Base-by-base conservation (phyloP, 192 early-diverging fungal genomes). In the Gigaspora rosea region DNA sequence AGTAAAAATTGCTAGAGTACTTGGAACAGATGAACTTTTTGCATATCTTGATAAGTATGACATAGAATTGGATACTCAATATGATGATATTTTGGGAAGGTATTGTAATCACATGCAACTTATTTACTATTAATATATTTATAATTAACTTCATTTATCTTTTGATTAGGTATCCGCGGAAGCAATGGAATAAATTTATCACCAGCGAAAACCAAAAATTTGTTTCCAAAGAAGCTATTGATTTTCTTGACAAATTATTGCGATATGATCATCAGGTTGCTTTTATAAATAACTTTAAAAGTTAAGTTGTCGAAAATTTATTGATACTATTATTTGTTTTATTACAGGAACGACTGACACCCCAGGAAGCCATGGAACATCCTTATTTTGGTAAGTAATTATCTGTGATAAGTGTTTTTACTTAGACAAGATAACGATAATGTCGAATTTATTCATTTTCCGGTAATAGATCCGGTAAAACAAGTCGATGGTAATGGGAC, bases 1-100 rank as follows among this genome's bases (percentile, higher is more conserved):
- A 77, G 97, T 99, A 65, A 96, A 96, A 84, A 99, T 99, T 82
- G 96, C 96, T 64, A 95, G 95, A 80, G 96, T 99, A 6, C 87
- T 99, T 64, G 97, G 97, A 7, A 99, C 97, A 35, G 96, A 99
- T 78, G 96, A 97, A 46, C 86, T 99, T 64, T 90, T 92, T 78
- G 88, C 88, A 35, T 99, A 99, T 79, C 79, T 97, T 73, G 93
- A 96, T 78, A 98, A 98, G 83, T 99, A 99, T 84, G 92, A 95
- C 70, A 93, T 99, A 81, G 90, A 92, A 77, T 87, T 98, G 72
- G 94, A 95, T 83, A 85, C 88, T 54, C 93, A 94, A 75, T 97
- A 96, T 84, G 91, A 98, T 78, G 91, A 94, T 74, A 94, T 98
- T 79, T 85, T 99, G n/a, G 95, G 95, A 83, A 87, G 87, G 90